Base-by-base conservation (phyloP, 1,284 basidiomycete species). In the Apiotrichum laibachii region DNA sequence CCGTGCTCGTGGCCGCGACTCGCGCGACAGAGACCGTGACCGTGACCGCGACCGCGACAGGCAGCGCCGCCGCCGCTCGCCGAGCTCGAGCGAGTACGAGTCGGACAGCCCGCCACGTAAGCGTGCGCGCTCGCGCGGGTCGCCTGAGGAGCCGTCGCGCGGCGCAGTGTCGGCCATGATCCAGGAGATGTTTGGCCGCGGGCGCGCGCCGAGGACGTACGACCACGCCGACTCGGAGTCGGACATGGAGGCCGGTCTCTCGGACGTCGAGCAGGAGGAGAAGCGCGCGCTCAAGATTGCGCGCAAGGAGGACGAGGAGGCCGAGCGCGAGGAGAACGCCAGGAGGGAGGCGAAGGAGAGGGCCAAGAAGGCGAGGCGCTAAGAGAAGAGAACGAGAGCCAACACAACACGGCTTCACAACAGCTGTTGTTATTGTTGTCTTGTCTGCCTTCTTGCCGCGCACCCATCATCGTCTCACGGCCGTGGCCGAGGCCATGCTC, bases 201-300 rank as follows among this genome's bases (percentile, higher is more conserved):
- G 59, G 44, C 48, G 54, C 34, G 53, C 55, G 26, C 59, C 66
- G 13, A 47, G 58, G 40, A 48, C 40, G 16, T 66, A 70, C 54
- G 49, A 55, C 33, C 68, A 70, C 40, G 58, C 66, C 16, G 62
- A 66, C 21, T 63, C 60, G 15, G 65, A 56, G 26, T 67, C 65
- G 37, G 76, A 77, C 66, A 77, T 75, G 72, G 75, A 77, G 60
- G 75, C 75, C 19, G 72, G 72, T 2, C 54, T 76, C 50, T 66
- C 58, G 43, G 76, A 73, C 64, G 69, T 75, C 15, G 73, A 73
- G 55, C 59, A 53, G 47, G 72, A 76, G 62, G 72, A 76, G 62
- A 62, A 60, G 57, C 59, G 67, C 37, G 67, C 72, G 40, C 64
- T 66, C 47, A 62, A 61, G 57, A 72, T 72, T 42, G 75, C 72